These are phyloP conservation scores for Pythium pectinolyticum DNA, from an alignment of 352 stramenopile genomes.

Conservation along the genomic window DNA sequence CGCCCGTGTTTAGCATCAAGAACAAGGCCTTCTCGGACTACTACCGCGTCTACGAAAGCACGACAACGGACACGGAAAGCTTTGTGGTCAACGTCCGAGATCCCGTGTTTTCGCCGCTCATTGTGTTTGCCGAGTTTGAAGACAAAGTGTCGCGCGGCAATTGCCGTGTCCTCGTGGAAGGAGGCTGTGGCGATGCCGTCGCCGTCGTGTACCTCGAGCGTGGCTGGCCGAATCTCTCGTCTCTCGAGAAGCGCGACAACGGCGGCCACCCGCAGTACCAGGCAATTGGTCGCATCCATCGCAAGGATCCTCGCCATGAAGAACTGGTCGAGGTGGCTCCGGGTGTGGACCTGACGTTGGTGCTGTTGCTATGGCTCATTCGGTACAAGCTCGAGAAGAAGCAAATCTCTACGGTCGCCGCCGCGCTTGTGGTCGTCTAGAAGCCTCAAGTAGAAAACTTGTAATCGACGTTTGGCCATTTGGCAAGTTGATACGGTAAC, in stretches of 20 bases:
- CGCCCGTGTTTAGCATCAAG: background rate
- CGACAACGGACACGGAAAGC: background rate
- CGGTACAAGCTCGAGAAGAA: background rate
- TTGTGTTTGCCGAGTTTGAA: background rate
- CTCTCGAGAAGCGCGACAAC: background rate
- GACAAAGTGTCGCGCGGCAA: background rate
- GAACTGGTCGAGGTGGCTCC: background rate
- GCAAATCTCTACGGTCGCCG: too few relatives aligned
- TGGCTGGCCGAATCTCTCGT: background rate
- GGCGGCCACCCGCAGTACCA: background rate
- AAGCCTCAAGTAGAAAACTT: too few relatives aligned
- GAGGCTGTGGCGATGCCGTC: background rate
- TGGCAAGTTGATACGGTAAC: too few relatives aligned
- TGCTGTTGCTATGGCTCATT: background rate
- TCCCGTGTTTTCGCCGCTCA: background rate
- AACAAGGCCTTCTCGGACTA: background rate
- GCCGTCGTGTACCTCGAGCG: background rate
- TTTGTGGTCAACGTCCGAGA: background rate
- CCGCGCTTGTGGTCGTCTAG: too few relatives aligned
- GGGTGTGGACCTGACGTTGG: background rate
- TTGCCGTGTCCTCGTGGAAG: background rate
- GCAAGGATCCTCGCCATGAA: background rate
- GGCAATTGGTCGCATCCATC: background rate
- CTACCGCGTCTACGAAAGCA: background rate
- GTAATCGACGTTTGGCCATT: too few relatives aligned